Conservation (phyloP, 371 early-diverging fungal genomes). For the Funneliformis caledonium region DNA sequence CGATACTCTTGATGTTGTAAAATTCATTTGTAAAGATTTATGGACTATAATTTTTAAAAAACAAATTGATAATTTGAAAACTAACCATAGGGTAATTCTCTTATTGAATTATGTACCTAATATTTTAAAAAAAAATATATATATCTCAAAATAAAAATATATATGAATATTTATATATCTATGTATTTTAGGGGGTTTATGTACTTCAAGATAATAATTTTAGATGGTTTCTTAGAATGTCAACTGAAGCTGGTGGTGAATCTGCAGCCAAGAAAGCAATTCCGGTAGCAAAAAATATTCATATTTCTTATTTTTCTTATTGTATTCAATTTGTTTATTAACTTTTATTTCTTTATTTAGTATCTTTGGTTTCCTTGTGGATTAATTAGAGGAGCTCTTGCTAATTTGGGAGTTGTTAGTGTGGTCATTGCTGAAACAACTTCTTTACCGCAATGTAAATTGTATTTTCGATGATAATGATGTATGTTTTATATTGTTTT, state of each 20-base stretch:
- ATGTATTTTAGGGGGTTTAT: conserved; percentile 81
- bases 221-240: conserved; percentile 90
- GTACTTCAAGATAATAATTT: conserved; percentile 97
- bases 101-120: background rate
- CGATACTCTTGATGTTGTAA: conserved; percentile 93
- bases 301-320: background rate
- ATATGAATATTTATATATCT: background rate
- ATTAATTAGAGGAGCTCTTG: conserved; percentile 89
- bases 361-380: conserved; percentile 96
- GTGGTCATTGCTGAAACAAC: conserved; percentile 89
- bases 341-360: conserved; percentile 47
- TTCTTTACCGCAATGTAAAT: conserved; percentile 86
- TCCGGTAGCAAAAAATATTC: conserved; percentile 56
- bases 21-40: conserved; percentile 97
- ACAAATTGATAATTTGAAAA: conserved; percentile 96
- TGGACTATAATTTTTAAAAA: conserved; percentile 95
- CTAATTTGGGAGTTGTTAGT: conserved; percentile 85
- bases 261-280: conserved; percentile 82
- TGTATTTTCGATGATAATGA: conserved; percentile 29
- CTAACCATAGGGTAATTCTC: conserved; percentile 86
- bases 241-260: conserved; percentile 72
- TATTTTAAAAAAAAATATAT: background rate
- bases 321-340: background rate
- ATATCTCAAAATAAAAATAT: background rate
- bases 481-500: background rate